These are phyloP conservation scores for Echinosophora koreensis DNA, from an alignment of 306 rosid genomes.

Conservation along the genomic window DNA sequence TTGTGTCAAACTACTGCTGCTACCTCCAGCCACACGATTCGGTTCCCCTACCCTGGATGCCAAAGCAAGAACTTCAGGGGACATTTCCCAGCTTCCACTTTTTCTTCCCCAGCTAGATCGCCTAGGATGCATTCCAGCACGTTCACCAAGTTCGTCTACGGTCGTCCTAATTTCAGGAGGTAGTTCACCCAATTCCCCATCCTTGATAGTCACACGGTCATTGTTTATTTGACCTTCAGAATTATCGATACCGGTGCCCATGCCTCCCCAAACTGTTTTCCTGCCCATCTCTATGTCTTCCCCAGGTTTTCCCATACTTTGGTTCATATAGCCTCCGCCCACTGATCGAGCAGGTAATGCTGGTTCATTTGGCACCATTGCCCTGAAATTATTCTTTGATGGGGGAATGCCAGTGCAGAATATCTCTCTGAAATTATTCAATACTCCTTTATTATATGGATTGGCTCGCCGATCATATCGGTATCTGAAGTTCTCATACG, in stretches of 20 bases:
- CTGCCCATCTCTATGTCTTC: conserved; percentile 98
- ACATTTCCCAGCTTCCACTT: conserved; percentile 99
- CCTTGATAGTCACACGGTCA: conserved; percentile 75
- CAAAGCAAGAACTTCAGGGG: conserved; percentile 95
- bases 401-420: conserved; percentile 73
- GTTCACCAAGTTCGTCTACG: conserved; percentile 73
- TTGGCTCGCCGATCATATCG: conserved; percentile 87
- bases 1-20: conserved; percentile 61
- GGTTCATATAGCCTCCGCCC: conserved; percentile 91
- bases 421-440: conserved; percentile 84
- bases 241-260: conserved; percentile 69
- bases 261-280: conserved; percentile 90
- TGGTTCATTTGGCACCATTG: conserved; percentile 76
- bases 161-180: conserved; percentile 82
- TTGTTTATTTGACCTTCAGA: conserved; percentile 68
- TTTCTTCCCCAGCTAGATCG: conserved; percentile 99
- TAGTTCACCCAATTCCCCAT: conserved; percentile 74
- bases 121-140: conserved; percentile 80
- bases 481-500: conserved; percentile 93
- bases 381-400: conserved; percentile 91
- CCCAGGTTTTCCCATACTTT: conserved; percentile 84
- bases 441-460: conserved; percentile 80
- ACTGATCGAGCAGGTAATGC: conserved; percentile 72
- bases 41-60: conserved; percentile 87
- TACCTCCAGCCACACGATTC: conserved; percentile 69